A percentile compares a stretch with the other conserved stretches of the same genome.
phyloP scores from a whole-genome alignment of 225 moss, liverwort and hornwort genomes.

The Marchantia polymorpha region DNA sequence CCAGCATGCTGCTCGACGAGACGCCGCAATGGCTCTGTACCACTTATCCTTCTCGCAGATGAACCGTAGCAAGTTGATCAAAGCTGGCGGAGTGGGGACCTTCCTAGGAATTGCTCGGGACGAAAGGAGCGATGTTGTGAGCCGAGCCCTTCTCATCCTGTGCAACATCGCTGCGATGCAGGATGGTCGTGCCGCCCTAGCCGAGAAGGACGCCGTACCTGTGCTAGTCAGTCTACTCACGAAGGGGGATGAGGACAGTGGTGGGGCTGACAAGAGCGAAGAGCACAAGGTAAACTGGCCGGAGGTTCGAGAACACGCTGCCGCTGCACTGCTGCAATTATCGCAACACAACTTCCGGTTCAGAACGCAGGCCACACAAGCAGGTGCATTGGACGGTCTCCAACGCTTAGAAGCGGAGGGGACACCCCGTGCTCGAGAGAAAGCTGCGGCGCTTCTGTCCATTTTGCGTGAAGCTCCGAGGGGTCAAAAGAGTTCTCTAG shows the following conservation, averaged over 20 bases:
- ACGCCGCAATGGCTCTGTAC: slow-evolving; percentile 96
- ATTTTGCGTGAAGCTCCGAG: slow-evolving; percentile 52
- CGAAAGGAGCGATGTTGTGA: slow-evolving; percentile 60
- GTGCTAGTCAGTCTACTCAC: slow-evolving; percentile 66
- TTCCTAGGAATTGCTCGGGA: slow-evolving; percentile 68
- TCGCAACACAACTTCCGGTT: slow-evolving; percentile 80
- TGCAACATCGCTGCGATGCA: slow-evolving; percentile 67
- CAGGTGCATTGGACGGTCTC: slow-evolving; percentile 62
- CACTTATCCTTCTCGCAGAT: slow-evolving; percentile 81
- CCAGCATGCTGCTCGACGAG: slow-evolving; percentile 58
- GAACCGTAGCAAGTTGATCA: slow-evolving; percentile 82
- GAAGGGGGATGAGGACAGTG: slow-evolving; percentile 20
- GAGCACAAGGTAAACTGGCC: slow-evolving; percentile 55
- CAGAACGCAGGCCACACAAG: slow-evolving; percentile 72
- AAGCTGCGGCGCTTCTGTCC: slow-evolving; percentile 64
- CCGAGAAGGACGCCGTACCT: slow-evolving; percentile 61
- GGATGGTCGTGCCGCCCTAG: slow-evolving; percentile 77
- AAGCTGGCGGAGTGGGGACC: slow-evolving; percentile 74
- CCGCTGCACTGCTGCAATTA: slow-evolving; percentile 73
- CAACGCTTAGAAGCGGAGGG: slow-evolving; percentile 59
- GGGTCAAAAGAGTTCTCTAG: slow-evolving; percentile 17
- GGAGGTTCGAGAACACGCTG: slow-evolving; percentile 78
- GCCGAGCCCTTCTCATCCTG: slow-evolving; percentile 69
- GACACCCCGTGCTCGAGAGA: slow-evolving; percentile 72
- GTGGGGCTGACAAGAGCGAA: slow-evolving; percentile 33